Evolutionary conservation across 202 grass and related monocot genomes (phyloP).

Genomic region (Setaria italica): DNA sequence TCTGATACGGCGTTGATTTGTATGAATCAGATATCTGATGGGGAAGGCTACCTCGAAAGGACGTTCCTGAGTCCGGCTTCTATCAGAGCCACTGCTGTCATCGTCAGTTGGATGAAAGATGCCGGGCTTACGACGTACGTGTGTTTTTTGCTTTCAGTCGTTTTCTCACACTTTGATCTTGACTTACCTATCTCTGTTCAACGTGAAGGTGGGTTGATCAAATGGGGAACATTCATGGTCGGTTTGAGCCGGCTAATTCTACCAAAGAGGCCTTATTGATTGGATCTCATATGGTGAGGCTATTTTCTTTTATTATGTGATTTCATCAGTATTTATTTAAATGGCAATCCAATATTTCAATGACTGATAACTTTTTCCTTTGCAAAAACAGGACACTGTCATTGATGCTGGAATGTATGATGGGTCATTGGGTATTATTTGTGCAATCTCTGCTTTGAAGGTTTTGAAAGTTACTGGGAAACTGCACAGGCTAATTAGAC

Average conservation of each 20-base stretch:
- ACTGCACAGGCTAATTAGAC: slow-evolving; percentile 69
- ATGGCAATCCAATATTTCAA: background rate
- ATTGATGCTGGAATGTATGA: slow-evolving; percentile 98
- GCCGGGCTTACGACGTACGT: slow-evolving; percentile 79
- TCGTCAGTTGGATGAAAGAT: slow-evolving; percentile 94
- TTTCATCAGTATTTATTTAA: slow-evolving; percentile 4
- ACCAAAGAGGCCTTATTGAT: slow-evolving; percentile 66
- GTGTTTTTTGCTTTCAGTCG: background rate
- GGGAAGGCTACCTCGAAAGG: slow-evolving; percentile 88
- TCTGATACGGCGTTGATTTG: slow-evolving; percentile 39
- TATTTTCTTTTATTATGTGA: background rate
- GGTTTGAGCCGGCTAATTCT: slow-evolving; percentile 60
- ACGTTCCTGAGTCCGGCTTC: slow-evolving; percentile 92
- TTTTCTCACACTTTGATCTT: slow-evolving; percentile 14
- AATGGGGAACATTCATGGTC: slow-evolving; percentile 94
- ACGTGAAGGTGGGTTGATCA: slow-evolving; percentile 88
- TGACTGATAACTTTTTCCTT: background rate
- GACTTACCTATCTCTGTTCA: slow-evolving; percentile 29
- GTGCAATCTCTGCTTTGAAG: slow-evolving; percentile 86
- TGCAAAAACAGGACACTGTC: slow-evolving; percentile 84
- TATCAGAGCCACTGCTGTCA: slow-evolving; percentile 68
- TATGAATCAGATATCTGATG: slow-evolving; percentile 78
- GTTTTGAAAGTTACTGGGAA: slow-evolving; percentile 80
- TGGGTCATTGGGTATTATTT: slow-evolving; percentile 83
- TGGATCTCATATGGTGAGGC: slow-evolving; percentile 85